Evolutionary conservation across 805 yeast species (phyloP), one percentile per base, ranked within the genome.

Genomic region (Saccharomycopsis guyanensis): DNA sequence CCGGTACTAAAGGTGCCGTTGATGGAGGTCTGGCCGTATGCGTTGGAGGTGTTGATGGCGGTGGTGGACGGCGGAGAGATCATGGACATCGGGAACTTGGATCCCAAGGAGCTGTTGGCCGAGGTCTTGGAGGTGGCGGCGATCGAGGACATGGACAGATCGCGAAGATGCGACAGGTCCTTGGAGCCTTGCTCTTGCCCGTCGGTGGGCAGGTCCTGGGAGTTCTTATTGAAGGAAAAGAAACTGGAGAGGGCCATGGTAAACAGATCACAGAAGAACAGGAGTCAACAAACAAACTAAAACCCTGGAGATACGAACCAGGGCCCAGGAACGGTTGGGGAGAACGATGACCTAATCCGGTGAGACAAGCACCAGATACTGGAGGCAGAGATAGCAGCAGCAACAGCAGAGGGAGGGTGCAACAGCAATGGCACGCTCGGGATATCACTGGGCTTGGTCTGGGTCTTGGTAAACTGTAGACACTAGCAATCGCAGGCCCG

Each of bases 111-210:
- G 22, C 41, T 22, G 31, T 34, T 34, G 15, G 22, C 15, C 13
- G 38, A 38, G 25, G 38, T 44, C 24, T 24, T 31, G 22, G 19
- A n/a, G n/a, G n/a, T n/a, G n/a, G n/a, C n/a, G n/a, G n/a, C n/a
- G 57, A 54, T 34, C 52, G 46, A 40, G 52, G 55, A 31, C 53
- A 53, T 37, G 48, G 51, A 36, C 38, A 52, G 29, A 38, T n/a
- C 13, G 22, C 15, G 23, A 38, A 6, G 7, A 13, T 37, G 10
- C 4, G 6, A n/a, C n/a, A n/a, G n/a, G n/a, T n/a, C 35, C 25
- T 38, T 38, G 33, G 19, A 27, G 19, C 31, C 46, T 41, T 19
- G 25, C 36, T 31, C 31, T 34, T 20, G 41, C 45, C 35, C 40
- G 22, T 20, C 42, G 22, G 31, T 27, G 35, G 19, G 38, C 16